Percentiles rank a stretch among this genome's conserved stretches.
Conservation (phyloP, 140 eudicot genomes). For the Oenanthe javanica region DNA sequence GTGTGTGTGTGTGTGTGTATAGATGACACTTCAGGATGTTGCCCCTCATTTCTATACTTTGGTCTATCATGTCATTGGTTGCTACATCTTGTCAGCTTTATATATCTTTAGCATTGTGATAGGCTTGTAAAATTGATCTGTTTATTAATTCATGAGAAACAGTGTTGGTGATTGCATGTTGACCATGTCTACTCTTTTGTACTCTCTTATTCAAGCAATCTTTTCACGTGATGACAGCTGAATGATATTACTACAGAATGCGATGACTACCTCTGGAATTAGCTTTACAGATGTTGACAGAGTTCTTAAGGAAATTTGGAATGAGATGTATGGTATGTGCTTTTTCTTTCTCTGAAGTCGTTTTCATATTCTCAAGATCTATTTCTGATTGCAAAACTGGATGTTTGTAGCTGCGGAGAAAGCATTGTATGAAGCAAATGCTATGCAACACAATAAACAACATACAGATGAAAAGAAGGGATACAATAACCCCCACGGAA, state of each 20-base stretch:
- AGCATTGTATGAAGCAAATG: slow-evolving; percentile 79
- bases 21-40: neutral
- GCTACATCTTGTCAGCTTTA: neutral
- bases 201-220: neutral
- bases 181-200: neutral
- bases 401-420: slow-evolving; percentile 58
- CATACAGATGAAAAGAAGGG: slow-evolving; percentile 55
- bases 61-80: neutral
- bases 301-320: slow-evolving; percentile 85
- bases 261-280: slow-evolving; percentile 62
- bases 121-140: neutral
- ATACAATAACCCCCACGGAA: slow-evolving; percentile 49
- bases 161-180: neutral
- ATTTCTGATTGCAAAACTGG: neutral
- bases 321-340: slow-evolving; percentile 55
- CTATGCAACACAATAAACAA: slow-evolving; percentile 67
- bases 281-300: slow-evolving; percentile 47
- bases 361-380: neutral
- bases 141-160: neutral
- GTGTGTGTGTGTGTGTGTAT: too few relatives aligned
- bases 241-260: slow-evolving; percentile 36
- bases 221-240: neutral
- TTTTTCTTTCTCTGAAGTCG: neutral
- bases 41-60: neutral
- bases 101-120: neutral